Percentiles rank a stretch among this genome's conserved stretches.
Conservation (phyloP, 805 yeast genomes). For the Yarrowia sp. region DNA sequence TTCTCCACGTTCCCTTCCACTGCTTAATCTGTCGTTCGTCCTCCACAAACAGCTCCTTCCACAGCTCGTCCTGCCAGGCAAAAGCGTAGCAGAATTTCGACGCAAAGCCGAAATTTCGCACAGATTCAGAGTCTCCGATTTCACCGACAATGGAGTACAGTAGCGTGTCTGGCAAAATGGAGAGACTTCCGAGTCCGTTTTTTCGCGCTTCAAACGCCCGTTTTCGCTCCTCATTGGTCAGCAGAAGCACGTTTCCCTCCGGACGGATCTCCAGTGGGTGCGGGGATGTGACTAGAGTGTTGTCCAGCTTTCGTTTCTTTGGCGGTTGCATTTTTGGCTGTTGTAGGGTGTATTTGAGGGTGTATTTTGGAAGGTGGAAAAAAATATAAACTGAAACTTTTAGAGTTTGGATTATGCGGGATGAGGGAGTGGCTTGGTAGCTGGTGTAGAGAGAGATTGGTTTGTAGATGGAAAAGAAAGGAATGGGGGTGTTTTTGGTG, state of each 20-base stretch:
- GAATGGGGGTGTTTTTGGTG: neutral
- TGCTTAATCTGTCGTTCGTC: constrained; percentile 23
- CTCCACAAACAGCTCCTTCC: constrained; percentile 60
- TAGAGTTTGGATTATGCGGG: constrained; percentile 5
- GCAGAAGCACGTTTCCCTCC: constrained; percentile 59
- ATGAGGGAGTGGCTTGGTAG: neutral
- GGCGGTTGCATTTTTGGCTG: neutral
- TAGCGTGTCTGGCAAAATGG: constrained; percentile 59
- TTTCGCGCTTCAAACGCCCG: neutral
- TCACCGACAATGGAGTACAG: constrained; percentile 51
- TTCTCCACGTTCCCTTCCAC: constrained; percentile 85
- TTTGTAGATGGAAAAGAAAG: no score
- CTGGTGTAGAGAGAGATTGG: neutral
- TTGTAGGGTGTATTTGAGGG: neutral
- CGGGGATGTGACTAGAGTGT: constrained; percentile 6
- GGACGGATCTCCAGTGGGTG: constrained; percentile 79
- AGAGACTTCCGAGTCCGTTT: constrained; percentile 36
- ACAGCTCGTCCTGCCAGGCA: constrained; percentile 70
- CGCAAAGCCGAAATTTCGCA: constrained; percentile 52
- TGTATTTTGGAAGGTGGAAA: neutral
- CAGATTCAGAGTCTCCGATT: constrained; percentile 47
- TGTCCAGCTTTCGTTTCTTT: constrained; percentile 11
- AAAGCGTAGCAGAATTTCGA: constrained; percentile 72
- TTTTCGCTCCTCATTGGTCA: constrained; percentile 25
- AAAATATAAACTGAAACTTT: neutral